A percentile compares a stretch with the other conserved stretches of the same genome.
Conservation (phyloP, 1,284 basidiomycete species). For the Pterula multifida region DNA sequence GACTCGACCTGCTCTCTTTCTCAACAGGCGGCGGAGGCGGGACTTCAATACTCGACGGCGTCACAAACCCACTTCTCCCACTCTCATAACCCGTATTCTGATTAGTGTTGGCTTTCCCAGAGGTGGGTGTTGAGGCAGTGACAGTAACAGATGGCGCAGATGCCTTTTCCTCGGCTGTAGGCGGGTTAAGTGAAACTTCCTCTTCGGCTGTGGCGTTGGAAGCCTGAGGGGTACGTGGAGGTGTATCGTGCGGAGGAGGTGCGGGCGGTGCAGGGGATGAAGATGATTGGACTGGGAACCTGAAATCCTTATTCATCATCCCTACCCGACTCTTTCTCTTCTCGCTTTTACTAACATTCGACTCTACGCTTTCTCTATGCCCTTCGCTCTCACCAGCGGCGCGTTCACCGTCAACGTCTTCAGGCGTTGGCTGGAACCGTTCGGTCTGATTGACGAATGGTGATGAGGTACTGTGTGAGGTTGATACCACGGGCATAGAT, state of each 20-base stretch:
- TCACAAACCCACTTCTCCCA: constrained; percentile 24
- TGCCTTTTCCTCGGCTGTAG: constrained; percentile 11
- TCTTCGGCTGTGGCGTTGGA: not conserved
- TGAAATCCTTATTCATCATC: constrained; percentile 69
- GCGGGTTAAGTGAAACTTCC: not conserved
- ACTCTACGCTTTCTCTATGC: not conserved
- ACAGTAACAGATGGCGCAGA: constrained; percentile 8
- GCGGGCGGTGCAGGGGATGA: constrained; percentile 19
- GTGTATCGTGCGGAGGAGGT: no score
- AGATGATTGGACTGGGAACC: constrained; percentile 63
- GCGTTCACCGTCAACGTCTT: constrained; percentile 28
- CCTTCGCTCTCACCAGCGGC: not conserved
- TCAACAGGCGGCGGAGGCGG: constrained; percentile 67
- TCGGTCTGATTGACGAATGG: constrained; percentile 28
- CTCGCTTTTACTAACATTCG: constrained; percentile 14
- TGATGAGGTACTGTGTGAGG: constrained; percentile 14
- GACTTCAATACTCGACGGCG: constrained; percentile 58
- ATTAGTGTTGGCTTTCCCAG: constrained; percentile 5
- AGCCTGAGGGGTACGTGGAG: not conserved
- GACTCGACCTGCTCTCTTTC: constrained; percentile 36
- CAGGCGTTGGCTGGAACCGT: constrained; percentile 34
- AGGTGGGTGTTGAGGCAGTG: constrained; percentile 2
- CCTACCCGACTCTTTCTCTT: constrained; percentile 35
- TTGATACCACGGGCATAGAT: constrained; percentile 11
- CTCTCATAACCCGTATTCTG: constrained; percentile 12